Conservation (phyloP, 176 grass and related monocot genomes). For the Poa pratensis region DNA sequence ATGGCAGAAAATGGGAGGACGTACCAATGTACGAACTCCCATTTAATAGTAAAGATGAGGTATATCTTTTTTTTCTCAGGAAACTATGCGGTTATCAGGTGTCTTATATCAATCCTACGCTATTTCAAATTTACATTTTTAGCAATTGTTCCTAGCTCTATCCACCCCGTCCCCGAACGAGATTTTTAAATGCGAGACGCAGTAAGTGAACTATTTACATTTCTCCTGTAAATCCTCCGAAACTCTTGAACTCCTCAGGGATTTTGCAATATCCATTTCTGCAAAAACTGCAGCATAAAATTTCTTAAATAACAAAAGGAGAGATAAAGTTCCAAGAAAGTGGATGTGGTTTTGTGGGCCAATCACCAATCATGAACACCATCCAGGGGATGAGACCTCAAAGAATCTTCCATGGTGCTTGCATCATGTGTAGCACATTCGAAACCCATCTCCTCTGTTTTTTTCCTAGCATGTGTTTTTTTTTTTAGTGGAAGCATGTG, state of each 20-base stretch:
- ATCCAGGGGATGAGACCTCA: background rate
- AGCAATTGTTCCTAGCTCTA: too few relatives aligned
- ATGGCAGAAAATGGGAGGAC: too few relatives aligned
- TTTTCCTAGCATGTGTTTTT: background rate
- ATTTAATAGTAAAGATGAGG: too few relatives aligned
- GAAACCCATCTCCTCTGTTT: background rate
- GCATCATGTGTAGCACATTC: background rate
- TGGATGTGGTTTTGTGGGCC: background rate
- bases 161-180: too few relatives aligned
- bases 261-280: background rate
- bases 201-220: background rate
- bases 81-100: background rate
- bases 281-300: background rate
- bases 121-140: too few relatives aligned
- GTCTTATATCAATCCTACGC: too few relatives aligned
- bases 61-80: background rate
- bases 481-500: too few relatives aligned
- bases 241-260: background rate
- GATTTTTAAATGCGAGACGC: too few relatives aligned
- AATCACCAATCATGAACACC: background rate
- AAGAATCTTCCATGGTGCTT: slow-evolving; percentile 4
- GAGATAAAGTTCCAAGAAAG: background rate
- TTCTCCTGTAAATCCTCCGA: background rate
- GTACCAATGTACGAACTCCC: too few relatives aligned
- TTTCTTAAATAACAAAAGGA: background rate